Conservation (phyloP, 208 protist genomes). For the Leishmania mexicana region DNA sequence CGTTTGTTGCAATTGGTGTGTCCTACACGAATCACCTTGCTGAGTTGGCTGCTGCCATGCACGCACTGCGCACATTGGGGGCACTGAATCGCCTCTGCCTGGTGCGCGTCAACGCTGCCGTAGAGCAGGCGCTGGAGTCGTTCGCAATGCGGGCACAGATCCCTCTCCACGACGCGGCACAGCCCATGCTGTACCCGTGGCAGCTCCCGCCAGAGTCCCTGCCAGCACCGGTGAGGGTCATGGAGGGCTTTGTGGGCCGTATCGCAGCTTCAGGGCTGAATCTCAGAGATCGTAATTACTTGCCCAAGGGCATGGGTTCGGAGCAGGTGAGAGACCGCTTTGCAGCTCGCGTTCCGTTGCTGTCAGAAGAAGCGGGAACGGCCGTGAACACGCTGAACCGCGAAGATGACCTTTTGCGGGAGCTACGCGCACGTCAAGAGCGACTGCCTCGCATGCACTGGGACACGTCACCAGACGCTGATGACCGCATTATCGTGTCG, state of each 20-base stretch:
- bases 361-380: neutral
- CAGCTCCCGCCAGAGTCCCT: conserved; percentile 10
- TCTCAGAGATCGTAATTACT: neutral
- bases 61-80: conserved; percentile 62
- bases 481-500: conserved; percentile 69
- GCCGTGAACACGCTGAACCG: conserved; percentile 4
- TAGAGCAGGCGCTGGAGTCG: conserved; percentile 18
- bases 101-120: neutral
- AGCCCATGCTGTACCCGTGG: conserved; percentile 10
- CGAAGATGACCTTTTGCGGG: conserved; percentile 20
- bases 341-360: neutral
- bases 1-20: conserved; percentile 84
- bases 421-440: conserved; percentile 23
- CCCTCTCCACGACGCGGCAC: conserved; percentile 4
- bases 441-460: conserved; percentile 54
- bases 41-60: conserved; percentile 70
- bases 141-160: conserved; percentile 17
- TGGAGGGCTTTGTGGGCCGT: conserved; percentile 32
- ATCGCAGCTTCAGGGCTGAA: conserved; percentile 9
- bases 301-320: neutral
- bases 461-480: conserved; percentile 66
- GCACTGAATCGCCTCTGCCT: conserved; percentile 42
- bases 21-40: conserved; percentile 47
- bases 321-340: neutral
- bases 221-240: conserved; percentile 26